phyloP scores from a whole-genome alignment of 768 basidiomycete species.

The Suillus subaureus region DNA sequence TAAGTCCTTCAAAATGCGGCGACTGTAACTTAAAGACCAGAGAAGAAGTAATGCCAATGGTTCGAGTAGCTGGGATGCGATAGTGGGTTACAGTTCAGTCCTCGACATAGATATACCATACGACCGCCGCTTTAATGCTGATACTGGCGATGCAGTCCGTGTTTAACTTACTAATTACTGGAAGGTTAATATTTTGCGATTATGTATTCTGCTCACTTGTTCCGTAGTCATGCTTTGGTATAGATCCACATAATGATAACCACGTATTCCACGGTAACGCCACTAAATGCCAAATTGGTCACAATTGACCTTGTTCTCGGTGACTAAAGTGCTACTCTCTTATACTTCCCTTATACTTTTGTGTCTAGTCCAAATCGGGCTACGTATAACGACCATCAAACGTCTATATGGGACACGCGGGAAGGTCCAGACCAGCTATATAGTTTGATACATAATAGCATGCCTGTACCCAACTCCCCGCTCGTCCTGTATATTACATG shows the following conservation, averaged over 20 bases:
- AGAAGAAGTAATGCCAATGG: slow-evolving; percentile 19
- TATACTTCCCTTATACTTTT: neutral
- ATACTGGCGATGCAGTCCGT: slow-evolving; percentile 24
- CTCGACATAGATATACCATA: slow-evolving; percentile 8
- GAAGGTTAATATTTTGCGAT: neutral
- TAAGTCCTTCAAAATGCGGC: slow-evolving; percentile 53
- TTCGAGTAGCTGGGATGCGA: slow-evolving; percentile 9
- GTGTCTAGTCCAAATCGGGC: neutral
- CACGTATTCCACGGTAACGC: neutral
- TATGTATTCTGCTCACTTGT: neutral
- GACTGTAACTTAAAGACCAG: slow-evolving; percentile 36
- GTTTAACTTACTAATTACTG: neutral
- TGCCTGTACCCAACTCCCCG: neutral
- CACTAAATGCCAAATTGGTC: neutral
- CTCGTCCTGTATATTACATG: neutral
- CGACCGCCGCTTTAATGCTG: slow-evolving; percentile 7
- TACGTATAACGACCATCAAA: neutral
- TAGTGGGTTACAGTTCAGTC: neutral
- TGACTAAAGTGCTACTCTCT: neutral
- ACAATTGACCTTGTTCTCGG: neutral
- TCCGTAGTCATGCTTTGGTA: neutral
- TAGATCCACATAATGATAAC: neutral
- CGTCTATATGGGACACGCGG: neutral
- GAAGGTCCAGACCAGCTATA: neutral
- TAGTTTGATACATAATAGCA: neutral